Evolutionary conservation across 1,284 basidiomycete genomes (phyloP), one percentile per base, ranked within the genome.

Genomic region (Fistulina hepatica): DNA sequence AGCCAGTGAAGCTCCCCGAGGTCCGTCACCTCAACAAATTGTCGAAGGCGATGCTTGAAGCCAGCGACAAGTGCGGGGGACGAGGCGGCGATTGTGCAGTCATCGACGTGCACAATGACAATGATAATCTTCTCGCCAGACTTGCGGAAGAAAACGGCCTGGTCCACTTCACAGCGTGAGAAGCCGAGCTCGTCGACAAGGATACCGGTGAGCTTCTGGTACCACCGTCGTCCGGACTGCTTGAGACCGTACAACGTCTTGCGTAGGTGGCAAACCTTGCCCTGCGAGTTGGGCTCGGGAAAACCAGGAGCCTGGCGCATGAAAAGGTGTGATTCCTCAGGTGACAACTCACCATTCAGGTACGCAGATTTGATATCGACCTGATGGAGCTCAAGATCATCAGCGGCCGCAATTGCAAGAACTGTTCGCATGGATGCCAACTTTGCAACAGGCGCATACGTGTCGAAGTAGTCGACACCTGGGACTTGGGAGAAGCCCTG

Each of bases 1-100:
- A 55, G 35, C 49, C 52, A 57, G 22, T 46, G 52, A n/a, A 56
- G 48, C 11, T 45, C 25, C 3, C 57, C 51, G 2, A 57, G 43
- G 26, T 52, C 45, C 8, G 51, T 42, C 8, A 58, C 39, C 30
- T 56, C 43, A 27, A 56, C 36, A 15, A 10, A 45, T 45, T 4
- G 51, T 52, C 11, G 43, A 38, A 4, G 52, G 54, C 2, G 41
- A n/a, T n/a, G n/a, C n/a, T n/a, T n/a, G n/a, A n/a, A n/a, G n/a
- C n/a, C n/a, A n/a, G n/a, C n/a, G n/a, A n/a, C n/a, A 4, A 44
- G 16, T n/a, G 15, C 17, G 2, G 19, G 15, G 0, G 27, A 28
- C 11, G 33, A 44, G 1, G 46, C 41, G 1, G 36, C 36, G 33
- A 51, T 47, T 1, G 48, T 46, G 17, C 44, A 42, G 34, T 50